Base-by-base conservation (phyloP, 78 protist genomes). In the Isochrysis galbana region DNA sequence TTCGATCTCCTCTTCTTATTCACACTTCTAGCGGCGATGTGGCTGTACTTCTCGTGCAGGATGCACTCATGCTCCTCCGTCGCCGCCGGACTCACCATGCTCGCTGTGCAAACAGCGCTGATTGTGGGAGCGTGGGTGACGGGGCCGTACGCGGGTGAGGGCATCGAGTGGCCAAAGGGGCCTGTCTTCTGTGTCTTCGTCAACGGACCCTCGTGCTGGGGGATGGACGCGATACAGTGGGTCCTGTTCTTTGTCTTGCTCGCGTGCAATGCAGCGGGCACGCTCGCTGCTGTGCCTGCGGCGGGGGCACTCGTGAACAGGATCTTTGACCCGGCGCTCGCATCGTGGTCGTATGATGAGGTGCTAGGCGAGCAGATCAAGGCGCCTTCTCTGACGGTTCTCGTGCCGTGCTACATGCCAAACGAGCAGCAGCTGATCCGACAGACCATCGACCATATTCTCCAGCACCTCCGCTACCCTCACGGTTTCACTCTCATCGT, bases 341-440 rank as follows among this genome's bases (percentile, higher is more conserved):
- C 44, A 25, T 21, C 44, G 84, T 26, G 44, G 47, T 4, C 5
- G 29, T 14, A 4, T 23, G 47, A 11, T 46, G 7, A 4, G 2
- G 23, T 0, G 84, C 84, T 23, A 41, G 32, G 22, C 32, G 84
- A 39, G 47, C 32, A 1, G 0, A 2, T 1, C 47, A 17, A 3
- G 19, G 47, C 1, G 25, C 38, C 39, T 23, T 0, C 55, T 11
- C 38, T 80, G 55, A 41, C 88, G 11, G 38, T 80, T 11, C n/a
- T 80, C 11, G 55, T 80, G 88, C 88, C 88, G 4, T 80, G 88
- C 88, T 80, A 80, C 88, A 38, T 80, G 34, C 88, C 88, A 46
- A 80, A 80, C 88, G 88, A 80, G 88, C 88, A 80, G 39, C 36
- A 0, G 21, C 0, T 80, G 0, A 1, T 80, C 55, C 11, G 0